These are phyloP conservation scores for Trichoderma orchidacearum DNA, from an alignment of 495 filamentous ascomycete genomes.

Conservation along the genomic window DNA sequence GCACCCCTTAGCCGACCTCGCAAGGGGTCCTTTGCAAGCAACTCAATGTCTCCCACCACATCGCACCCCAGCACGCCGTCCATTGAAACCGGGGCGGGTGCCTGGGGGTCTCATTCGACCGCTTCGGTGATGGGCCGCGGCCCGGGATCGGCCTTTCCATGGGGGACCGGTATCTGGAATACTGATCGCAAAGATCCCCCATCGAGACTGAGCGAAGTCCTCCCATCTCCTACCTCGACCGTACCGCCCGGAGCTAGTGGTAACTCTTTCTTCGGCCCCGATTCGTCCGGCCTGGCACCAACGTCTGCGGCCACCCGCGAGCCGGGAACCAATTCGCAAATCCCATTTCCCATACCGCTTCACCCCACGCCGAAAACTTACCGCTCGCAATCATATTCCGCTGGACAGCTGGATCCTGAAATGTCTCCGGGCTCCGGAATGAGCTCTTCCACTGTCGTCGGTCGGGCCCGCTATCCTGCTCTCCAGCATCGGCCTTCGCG, in stretches of 20 bases:
- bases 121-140: conserved; percentile 40
- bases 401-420: conserved; percentile 80
- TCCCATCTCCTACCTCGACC: conserved; percentile 63
- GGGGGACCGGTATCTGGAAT: conserved; percentile 69
- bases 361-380: conserved; percentile 87
- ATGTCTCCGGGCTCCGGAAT: conserved; percentile 29
- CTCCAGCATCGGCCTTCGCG: conserved; percentile 73
- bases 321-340: conserved; percentile 39
- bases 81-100: conserved; percentile 41
- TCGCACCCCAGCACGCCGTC: conserved; percentile 66
- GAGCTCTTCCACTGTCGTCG: conserved; percentile 26
- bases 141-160: conserved; percentile 47
- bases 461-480: conserved; percentile 44
- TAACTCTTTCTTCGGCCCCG: conserved; percentile 29
- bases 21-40: conserved; percentile 48
- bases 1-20: conserved; percentile 29
- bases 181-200: conserved; percentile 65
- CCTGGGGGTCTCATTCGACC: conserved; percentile 49
- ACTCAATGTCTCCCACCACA: conserved; percentile 58
- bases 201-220: conserved; percentile 55
- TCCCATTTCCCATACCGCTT: conserved; percentile 81
- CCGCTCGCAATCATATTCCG: conserved; percentile 92
- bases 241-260: conserved; percentile 34
- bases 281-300: conserved; percentile 19
- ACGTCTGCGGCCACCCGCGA: conserved; percentile 31